Evolutionary conservation across 257 asterid genomes (phyloP).

Genomic region (Fraxinus cuspidata): DNA sequence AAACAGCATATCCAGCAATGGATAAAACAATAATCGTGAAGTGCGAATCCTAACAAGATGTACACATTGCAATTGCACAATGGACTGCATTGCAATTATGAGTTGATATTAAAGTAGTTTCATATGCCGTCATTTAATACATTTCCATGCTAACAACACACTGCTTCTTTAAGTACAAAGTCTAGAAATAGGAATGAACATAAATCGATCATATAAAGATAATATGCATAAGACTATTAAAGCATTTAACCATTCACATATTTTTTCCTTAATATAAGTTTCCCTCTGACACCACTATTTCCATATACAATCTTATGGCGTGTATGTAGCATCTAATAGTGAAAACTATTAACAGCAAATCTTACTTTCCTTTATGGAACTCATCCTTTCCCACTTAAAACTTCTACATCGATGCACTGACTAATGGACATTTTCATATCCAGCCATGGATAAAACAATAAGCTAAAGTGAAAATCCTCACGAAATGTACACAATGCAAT

Average conservation of each 20-base stretch:
- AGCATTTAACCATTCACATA: no score
- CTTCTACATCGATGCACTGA: background rate
- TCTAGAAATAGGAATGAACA: background rate
- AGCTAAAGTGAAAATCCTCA: background rate
- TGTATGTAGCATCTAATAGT: no score
- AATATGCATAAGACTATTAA: background rate
- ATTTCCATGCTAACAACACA: background rate
- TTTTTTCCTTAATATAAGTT: background rate
- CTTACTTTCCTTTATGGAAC: background rate
- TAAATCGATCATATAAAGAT: background rate
- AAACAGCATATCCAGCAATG: background rate
- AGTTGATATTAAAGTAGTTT: conserved; percentile 3
- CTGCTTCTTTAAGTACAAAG: background rate
- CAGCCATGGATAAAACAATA: conserved; percentile 1
- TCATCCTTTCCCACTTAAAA: background rate
- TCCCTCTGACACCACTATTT: background rate
- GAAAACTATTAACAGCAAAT: background rate
- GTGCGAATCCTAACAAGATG: background rate
- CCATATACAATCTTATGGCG: background rate
- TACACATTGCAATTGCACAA: background rate
- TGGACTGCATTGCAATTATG: background rate
- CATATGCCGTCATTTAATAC: background rate
- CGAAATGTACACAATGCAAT: background rate
- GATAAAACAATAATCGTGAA: background rate
- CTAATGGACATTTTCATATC: background rate